Percentiles rank a stretch among this genome's conserved stretches.
Evolutionary conservation across 805 yeast genomes (phyloP).

Genomic region (Diddensiella transvaalensis): DNA sequence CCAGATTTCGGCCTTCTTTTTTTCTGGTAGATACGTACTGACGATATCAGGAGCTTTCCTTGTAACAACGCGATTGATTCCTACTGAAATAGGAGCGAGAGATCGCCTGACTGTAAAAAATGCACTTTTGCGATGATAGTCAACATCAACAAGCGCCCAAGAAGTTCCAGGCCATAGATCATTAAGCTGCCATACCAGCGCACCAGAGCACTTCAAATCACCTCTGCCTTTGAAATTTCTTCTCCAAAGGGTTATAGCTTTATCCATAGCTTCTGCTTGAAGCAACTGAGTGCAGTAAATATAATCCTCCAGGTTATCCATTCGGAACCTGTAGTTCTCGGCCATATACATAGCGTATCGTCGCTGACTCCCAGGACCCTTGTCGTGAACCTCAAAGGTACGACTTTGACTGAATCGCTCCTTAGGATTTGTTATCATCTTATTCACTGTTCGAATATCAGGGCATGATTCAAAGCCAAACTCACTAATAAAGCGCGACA

Average conservation of each 20-base stretch:
- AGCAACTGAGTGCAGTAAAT: slow-evolving; percentile 49
- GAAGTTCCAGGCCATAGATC: slow-evolving; percentile 51
- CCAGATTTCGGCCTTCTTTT: slow-evolving; percentile 4
- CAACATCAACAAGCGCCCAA: slow-evolving; percentile 46
- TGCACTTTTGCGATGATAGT: slow-evolving; percentile 42
- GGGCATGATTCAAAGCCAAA: slow-evolving; percentile 53
- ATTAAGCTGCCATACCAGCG: slow-evolving; percentile 51
- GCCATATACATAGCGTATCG: slow-evolving; percentile 43
- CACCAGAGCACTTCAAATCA: slow-evolving; percentile 41
- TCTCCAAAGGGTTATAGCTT: slow-evolving; percentile 44
- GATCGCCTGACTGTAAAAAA: slow-evolving; percentile 46
- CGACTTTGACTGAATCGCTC: slow-evolving; percentile 43
- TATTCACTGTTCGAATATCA: slow-evolving; percentile 29
- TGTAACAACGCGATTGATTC: slow-evolving; percentile 30
- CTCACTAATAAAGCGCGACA: slow-evolving; percentile 48
- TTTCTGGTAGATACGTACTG: not conserved
- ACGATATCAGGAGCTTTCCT: slow-evolving; percentile 10
- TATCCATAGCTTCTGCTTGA: slow-evolving; percentile 47
- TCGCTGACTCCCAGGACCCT: slow-evolving; percentile 44
- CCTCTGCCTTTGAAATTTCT: slow-evolving; percentile 40
- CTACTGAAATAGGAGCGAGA: slow-evolving; percentile 33
- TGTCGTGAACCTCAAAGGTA: slow-evolving; percentile 45
- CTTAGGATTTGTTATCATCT: slow-evolving; percentile 36
- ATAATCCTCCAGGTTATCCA: slow-evolving; percentile 40
- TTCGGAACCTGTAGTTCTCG: slow-evolving; percentile 40